Percentiles rank a stretch among this genome's conserved stretches.
Conservation (phyloP, 306 rosid species). For the Quercus parvula region DNA sequence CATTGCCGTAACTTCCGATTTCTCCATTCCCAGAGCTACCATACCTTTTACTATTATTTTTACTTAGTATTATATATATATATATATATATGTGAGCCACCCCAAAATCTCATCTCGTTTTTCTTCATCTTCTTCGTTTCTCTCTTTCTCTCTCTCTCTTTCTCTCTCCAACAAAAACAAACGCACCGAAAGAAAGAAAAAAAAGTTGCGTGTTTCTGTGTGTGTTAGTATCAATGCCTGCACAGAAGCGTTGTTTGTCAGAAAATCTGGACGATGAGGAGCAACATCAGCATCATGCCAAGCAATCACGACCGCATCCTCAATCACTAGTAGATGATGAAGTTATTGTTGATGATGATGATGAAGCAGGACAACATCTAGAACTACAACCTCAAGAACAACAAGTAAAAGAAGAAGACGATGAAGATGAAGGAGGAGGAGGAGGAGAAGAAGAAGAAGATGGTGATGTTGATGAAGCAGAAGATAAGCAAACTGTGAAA, state of each 20-base stretch:
- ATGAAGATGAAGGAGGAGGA: conserved; percentile 3
- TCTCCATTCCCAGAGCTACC: conserved; percentile 9
- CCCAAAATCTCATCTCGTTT: conserved; percentile 34
- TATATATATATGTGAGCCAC: background rate
- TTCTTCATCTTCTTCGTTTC: background rate
- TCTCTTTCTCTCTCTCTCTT: background rate
- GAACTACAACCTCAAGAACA: conserved; percentile 24
- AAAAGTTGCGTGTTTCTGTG: conserved; percentile 3
- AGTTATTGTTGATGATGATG: background rate
- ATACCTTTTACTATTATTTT: no score
- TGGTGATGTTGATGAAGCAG: conserved; percentile 12
- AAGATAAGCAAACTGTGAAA: background rate
- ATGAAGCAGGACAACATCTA: conserved; percentile 1
- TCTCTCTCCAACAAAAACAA: conserved; percentile 3
- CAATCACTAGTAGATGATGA: conserved; percentile 25
- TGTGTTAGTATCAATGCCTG: conserved; percentile 66
- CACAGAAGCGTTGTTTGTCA: conserved; percentile 75
- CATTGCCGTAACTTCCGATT: no score
- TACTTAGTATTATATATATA: background rate
- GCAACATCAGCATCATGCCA: conserved; percentile 41
- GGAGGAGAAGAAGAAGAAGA: conserved; percentile 2
- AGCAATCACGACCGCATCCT: conserved; percentile 41
- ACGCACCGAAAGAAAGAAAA: conserved; percentile 1
- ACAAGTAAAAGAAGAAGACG: background rate
- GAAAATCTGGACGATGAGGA: conserved; percentile 49